These are phyloP conservation scores for Sarocladium brachiariae DNA, from an alignment of 2,329 filamentous ascomycete genomes.

Conservation along the genomic window DNA sequence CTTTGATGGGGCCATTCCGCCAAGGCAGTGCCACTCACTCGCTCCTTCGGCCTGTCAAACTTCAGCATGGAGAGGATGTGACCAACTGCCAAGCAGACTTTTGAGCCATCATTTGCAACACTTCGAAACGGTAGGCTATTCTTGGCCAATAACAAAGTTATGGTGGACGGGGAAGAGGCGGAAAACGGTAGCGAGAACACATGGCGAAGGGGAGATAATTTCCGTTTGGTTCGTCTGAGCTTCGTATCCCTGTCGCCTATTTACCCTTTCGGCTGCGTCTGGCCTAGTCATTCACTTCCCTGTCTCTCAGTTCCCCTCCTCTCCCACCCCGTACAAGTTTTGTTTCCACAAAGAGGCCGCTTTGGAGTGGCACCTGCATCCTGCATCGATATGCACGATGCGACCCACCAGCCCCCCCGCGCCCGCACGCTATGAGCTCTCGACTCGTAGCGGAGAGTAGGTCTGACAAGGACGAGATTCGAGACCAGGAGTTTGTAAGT, in stretches of 20 bases:
- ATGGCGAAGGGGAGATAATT: neutral
- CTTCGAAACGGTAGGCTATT: neutral
- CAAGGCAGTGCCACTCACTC: no score
- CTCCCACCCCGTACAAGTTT: neutral
- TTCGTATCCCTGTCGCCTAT: neutral
- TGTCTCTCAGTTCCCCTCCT: neutral
- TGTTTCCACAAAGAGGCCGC: slow-evolving; percentile 6
- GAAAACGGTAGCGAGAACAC: neutral
- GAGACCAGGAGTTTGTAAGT: slow-evolving; percentile 2
- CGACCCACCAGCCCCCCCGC: slow-evolving; percentile 1
- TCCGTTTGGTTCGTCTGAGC: neutral
- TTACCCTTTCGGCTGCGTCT: neutral
- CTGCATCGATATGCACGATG: slow-evolving; percentile 5
- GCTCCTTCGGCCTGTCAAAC: no score
- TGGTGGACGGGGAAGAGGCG: neutral
- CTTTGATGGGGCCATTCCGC: no score
- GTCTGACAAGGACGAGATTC: neutral
- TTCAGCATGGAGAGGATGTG: neutral
- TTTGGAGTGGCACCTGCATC: neutral
- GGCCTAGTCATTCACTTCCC: no score
- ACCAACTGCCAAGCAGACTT: neutral
- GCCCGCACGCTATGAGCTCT: neutral
- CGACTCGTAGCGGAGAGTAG: neutral
- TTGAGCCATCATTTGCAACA: neutral
- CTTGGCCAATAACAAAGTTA: neutral